Conservation (phyloP, 2,329 filamentous ascomycete species). For the Aspergillus japonicus region DNA sequence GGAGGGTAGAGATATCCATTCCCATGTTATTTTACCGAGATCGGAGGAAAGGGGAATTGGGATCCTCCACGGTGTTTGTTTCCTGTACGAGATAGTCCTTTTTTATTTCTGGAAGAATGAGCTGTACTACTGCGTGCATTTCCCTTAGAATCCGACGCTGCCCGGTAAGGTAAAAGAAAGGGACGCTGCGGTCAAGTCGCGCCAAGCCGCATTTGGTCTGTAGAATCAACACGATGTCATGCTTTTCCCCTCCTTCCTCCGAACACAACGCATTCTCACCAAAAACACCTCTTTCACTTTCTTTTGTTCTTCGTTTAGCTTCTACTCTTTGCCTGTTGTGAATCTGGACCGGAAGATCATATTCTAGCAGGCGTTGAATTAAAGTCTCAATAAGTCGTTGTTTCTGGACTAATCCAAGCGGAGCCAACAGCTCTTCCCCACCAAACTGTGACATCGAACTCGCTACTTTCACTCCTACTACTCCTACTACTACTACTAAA, state of each 20-base stretch:
- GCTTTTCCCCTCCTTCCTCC: background rate
- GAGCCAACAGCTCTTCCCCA: slow-evolving; percentile 5
- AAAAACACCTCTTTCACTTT: background rate
- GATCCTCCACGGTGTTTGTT: slow-evolving; percentile 19
- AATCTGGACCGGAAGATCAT: background rate
- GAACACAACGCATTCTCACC: background rate
- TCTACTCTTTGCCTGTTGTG: background rate
- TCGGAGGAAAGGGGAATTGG: slow-evolving; percentile 11
- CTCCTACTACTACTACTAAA: background rate
- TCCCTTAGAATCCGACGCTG: background rate
- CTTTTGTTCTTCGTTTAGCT: background rate
- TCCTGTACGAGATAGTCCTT: slow-evolving; percentile 26
- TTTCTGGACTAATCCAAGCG: background rate
- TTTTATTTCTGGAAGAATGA: background rate
- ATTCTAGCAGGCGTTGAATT: background rate
- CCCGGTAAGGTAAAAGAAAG: too few relatives aligned
- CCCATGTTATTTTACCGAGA: slow-evolving; percentile 17
- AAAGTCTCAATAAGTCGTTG: background rate
- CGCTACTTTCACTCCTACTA: background rate
- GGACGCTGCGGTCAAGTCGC: background rate
- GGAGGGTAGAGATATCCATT: background rate
- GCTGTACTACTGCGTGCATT: background rate
- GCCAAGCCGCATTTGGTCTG: background rate
- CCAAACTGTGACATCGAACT: slow-evolving; percentile 21
- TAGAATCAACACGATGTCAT: background rate